Evolutionary conservation across 768 basidiomycete genomes (phyloP), one percentile per base, ranked within the genome.

Genomic region (Suillus occidentalis): DNA sequence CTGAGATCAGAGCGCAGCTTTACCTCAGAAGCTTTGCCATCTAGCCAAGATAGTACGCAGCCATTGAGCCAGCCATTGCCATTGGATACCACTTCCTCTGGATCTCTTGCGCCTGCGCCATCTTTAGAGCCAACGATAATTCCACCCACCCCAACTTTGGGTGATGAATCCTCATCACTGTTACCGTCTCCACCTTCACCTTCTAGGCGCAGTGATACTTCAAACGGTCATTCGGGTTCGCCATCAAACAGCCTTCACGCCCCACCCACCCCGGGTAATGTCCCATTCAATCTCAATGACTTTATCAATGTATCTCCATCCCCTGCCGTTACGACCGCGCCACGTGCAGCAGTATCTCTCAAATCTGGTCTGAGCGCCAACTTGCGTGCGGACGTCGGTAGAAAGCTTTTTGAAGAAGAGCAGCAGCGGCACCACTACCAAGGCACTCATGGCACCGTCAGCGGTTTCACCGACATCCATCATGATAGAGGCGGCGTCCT

Each of bases 301-400:
- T 92, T 86, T 72, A 85, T 91, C 71, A 87, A 91, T 68, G 87
- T 87, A 43, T 90, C 89, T 31, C 89, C 89, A 16, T 87, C 88
- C 4, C 87, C 88, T 6, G 79, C 82, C 14, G 74, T 81, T 18
- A 77, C 75, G 16, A 63, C 72, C 2, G 70, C 75, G 55, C 71
- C 71, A 12, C 78, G 70, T 39, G 72, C 75, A 56, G 67, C 76
- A n/a, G 71, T 77, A 31, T 73, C 61, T 69, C 70, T 72, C 70
- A 70, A 70, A 68, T 71, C 74, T 28, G 72, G 73, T 50, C 73
- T 80, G 56, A 82, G 82, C 66, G 84, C 82, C 49, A 85, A 85
- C 64, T 76, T 89, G 53, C 81, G 87, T 53, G 83, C 86, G 18
- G 88, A 90, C 67, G 80, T 89, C 49, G 89, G 89, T 42, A 74